Evolutionary conservation across 2,329 filamentous ascomycete species (phyloP).

Genomic region (Phyllosticta paracitricarpa): DNA sequence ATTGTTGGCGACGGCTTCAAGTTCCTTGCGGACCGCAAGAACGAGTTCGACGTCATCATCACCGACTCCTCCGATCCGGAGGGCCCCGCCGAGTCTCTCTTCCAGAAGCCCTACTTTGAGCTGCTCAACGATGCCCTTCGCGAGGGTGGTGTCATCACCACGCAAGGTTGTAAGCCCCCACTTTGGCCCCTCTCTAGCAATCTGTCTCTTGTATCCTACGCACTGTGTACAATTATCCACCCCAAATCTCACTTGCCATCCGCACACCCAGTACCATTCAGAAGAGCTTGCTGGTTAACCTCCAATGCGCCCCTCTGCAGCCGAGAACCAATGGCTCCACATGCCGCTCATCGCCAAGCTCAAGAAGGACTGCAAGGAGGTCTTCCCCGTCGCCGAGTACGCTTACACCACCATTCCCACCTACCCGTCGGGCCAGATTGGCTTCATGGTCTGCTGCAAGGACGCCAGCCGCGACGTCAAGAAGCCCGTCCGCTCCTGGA

Average conservation of each 20-base stretch:
- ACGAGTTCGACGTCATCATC: slow-evolving; percentile 98
- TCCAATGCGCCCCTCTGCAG: slow-evolving; percentile 37
- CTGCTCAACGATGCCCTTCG: slow-evolving; percentile 81
- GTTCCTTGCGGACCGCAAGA: slow-evolving; percentile 93
- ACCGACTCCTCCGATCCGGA: slow-evolving; percentile 97
- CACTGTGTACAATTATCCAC: slow-evolving; percentile 10
- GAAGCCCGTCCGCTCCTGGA: slow-evolving; percentile 74
- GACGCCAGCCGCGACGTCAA: slow-evolving; percentile 74
- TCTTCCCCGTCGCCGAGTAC: slow-evolving; percentile 97
- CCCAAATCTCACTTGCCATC: neutral
- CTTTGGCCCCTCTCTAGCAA: slow-evolving; percentile 21
- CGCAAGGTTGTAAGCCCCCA: slow-evolving; percentile 98
- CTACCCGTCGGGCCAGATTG: slow-evolving; percentile 97
- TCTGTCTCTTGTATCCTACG: slow-evolving; percentile 1
- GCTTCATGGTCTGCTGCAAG: slow-evolving; percentile 99
- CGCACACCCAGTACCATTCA: neutral
- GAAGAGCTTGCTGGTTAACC: slow-evolving; percentile 16
- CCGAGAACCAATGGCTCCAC: slow-evolving; percentile 99
- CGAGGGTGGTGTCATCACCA: slow-evolving; percentile 96
- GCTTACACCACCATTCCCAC: slow-evolving; percentile 99
- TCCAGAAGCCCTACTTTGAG: slow-evolving; percentile 98
- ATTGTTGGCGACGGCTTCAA: slow-evolving; percentile 98
- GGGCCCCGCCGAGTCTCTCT: slow-evolving; percentile 88
- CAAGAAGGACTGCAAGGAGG: slow-evolving; percentile 91
- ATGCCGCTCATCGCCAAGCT: slow-evolving; percentile 85